These are phyloP conservation scores for Borovskyia barvae DNA, from an alignment of 208 protist species.

Conservation along the genomic window DNA sequence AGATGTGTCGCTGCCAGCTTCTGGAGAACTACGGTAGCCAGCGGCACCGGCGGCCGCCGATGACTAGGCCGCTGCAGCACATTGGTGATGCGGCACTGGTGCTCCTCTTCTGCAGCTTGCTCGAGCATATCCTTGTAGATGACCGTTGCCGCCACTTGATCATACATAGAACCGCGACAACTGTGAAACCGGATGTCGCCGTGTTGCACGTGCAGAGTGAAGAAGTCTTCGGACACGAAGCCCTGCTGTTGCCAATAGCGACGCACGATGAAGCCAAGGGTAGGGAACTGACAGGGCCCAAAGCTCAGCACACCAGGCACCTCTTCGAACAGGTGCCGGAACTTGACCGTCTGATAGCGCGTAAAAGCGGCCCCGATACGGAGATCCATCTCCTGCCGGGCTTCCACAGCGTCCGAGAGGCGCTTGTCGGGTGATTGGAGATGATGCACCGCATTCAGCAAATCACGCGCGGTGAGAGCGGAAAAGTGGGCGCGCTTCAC, in stretches of 20 bases:
- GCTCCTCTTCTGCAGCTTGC: constrained; percentile 29
- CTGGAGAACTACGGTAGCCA: constrained; percentile 98
- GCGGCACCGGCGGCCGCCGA: constrained; percentile 88
- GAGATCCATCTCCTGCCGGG: constrained; percentile 95
- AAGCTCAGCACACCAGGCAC: constrained; percentile 85
- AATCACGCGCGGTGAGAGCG: constrained; percentile 82
- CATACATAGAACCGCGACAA: constrained; percentile 69
- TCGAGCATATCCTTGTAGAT: constrained; percentile 71
- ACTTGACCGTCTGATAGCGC: constrained; percentile 88
- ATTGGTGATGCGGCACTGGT: constrained; percentile 45
- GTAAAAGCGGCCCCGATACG: constrained; percentile 96
- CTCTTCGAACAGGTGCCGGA: constrained; percentile 68
- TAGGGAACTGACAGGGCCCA: constrained; percentile 96
- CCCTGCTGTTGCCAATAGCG: constrained; percentile 83
- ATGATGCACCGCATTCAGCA: constrained; percentile 78
- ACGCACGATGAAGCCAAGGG: constrained; percentile 91
- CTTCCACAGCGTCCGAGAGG: constrained; percentile 93
- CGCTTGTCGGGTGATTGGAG: constrained; percentile 84
- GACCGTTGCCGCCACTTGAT: constrained; percentile 71
- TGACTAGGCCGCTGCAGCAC: constrained; percentile 75
- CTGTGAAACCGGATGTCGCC: constrained; percentile 54
- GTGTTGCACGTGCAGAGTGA: constrained; percentile 55
- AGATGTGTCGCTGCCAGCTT: constrained; percentile 94
- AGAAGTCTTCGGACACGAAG: constrained; percentile 86
- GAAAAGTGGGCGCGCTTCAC: constrained; percentile 92